Base-by-base conservation (phyloP, 148 eudicot species). In the Suaeda aralocaspica region DNA sequence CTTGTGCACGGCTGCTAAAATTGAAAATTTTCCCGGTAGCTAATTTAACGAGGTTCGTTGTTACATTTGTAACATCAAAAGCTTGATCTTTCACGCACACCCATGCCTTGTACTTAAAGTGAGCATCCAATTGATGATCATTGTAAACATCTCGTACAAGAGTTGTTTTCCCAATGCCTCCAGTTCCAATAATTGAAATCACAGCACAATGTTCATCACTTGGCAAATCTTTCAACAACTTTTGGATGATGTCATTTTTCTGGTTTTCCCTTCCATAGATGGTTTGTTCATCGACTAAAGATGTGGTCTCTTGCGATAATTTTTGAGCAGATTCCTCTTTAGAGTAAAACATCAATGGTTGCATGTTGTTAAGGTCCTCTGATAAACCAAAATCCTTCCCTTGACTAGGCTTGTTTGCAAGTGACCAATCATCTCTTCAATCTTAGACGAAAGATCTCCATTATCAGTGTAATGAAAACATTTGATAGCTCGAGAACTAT, bases 141-240 rank as follows among this genome's bases (percentile, higher is more conserved):
- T 66, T 49, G 42, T 48, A 66, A 28, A 66, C 24, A n/a, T 6
- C 18, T 9, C 49, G 69, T 28, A 42, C 57, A 28, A 49, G 58
- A 31, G 69, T 66, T 10, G 69, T 66, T 42, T 66, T 66, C 18
- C 69, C 69, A 66, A 66, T 50, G 36, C 69, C 69, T 29, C 69
- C 69, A 9, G 4, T 48, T 9, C 69, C 69, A 15, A 66, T 42
- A n/a, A 66, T n/a, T 2, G 69, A 3, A 49, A 48, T 11, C 26
- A 66, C 69, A 28, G 0, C 18, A 50, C 6, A 49, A 49, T 49
- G 30, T 5, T 14, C 69, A 18, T 19, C 11, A 29, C 42, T 29
- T 10, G 41, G 16, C 6, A 29, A 41, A 9, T 66, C 69, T 9
- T 9, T 19, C 28, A 66, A 7, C 25, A 48, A 49, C 25, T 16